Base-by-base conservation (phyloP, 176 grass and related monocot species). In the Lolium rigidum region DNA sequence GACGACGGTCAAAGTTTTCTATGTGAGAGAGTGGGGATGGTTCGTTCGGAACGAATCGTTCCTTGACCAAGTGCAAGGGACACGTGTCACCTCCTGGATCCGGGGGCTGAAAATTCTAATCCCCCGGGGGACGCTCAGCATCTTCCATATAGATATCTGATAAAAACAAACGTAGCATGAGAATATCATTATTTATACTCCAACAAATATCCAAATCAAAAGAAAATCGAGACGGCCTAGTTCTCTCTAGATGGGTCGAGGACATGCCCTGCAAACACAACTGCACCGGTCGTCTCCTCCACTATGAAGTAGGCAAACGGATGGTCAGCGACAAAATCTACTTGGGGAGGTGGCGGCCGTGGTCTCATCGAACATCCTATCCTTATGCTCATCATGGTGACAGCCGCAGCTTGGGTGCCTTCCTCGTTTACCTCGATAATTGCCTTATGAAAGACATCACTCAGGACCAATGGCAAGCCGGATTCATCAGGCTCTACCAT, bases 351-450 rank as follows among this genome's bases (percentile, higher is more conserved):
- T 7, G 20, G 43, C 10, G 41, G 10, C n/a, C 0, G 38, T 3
- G 9, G 59, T 62, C 17, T 9, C 17, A 4, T 11, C 21, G 21
- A 8, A 1, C 21, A 24, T 58, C 18, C 18, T 4, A 62, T 0
- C 3, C 0, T 11, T 35, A 35, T 35, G 31, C 31, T 35, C 9
- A n/a, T 24, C 11, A 58, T 11, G 7, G 20, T 43, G 21, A 18
- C 18, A 4, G 65, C 65, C 1, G 66, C 43, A 10, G 66, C 66
- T 10, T 49, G 2, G 2, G 65, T 72, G 1, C 76, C 84, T 18
- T 80, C 52, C 52, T 86, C 52, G 15, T 80, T 35, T 55, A 80
- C 76, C 64, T 86, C 24, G 11, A 79, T 72, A 24, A 86, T 66
- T 8, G 66, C 84, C 84, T 73, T 80, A 54, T 80, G 84, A 37